phyloP scores from a whole-genome alignment of 2,329 filamentous ascomycete species.

The Diplodia corticola region DNA sequence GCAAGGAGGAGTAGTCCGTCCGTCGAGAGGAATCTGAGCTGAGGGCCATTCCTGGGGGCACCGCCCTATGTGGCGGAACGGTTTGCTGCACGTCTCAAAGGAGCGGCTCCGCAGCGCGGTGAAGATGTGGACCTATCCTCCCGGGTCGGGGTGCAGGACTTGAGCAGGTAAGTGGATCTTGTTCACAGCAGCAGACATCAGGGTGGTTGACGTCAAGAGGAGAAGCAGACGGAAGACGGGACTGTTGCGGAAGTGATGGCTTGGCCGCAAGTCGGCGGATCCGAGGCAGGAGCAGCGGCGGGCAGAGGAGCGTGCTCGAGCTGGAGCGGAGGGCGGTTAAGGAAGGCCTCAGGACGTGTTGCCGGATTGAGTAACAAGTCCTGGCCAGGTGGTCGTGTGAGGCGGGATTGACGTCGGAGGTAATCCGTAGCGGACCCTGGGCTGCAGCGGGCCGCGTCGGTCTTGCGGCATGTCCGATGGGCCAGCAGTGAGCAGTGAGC shows the following conservation, averaged over 20 bases:
- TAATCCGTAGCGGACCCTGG: background rate
- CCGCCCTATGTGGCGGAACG: background rate
- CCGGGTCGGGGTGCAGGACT: background rate
- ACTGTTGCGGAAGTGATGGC: background rate
- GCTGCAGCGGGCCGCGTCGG: constrained; percentile 16
- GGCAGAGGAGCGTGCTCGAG: background rate
- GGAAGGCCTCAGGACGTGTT: background rate
- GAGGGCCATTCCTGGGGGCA: background rate
- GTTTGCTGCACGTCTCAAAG: background rate
- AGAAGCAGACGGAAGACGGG: background rate
- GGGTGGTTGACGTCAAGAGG: background rate
- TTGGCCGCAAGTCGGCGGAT: background rate
- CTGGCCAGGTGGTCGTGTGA: background rate
- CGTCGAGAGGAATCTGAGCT: background rate
- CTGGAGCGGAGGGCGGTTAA: background rate
- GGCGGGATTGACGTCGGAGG: constrained; percentile 2
- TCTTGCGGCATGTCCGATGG: background rate
- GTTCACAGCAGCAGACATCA: background rate
- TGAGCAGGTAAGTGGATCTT: background rate
- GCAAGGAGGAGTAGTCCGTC: no score
- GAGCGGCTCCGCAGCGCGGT: background rate
- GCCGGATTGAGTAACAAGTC: background rate
- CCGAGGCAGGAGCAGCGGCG: background rate
- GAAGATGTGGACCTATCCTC: no score
- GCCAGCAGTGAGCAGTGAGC: no score